phyloP scores from a whole-genome alignment of 2,329 filamentous ascomycete genomes.

The Cladosporium sp. region DNA sequence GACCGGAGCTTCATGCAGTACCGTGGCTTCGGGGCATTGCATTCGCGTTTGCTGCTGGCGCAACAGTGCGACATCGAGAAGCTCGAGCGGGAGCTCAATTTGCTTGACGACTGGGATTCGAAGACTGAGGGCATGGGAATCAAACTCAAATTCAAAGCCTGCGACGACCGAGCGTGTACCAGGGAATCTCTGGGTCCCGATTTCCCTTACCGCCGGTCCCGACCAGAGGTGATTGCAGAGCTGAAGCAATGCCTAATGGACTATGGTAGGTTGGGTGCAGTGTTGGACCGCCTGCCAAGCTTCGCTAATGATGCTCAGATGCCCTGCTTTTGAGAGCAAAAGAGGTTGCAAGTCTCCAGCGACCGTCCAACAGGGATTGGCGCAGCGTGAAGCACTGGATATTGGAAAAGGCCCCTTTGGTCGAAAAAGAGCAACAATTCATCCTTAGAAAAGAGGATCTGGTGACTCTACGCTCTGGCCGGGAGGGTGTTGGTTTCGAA shows the following conservation, averaged over 20 bases:
- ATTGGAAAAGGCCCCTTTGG: rapidly evolving
- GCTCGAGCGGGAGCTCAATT: not conserved
- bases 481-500: not conserved
- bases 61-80: not conserved
- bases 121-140: not conserved
- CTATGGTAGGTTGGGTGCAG: no score
- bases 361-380: not conserved
- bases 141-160: not conserved
- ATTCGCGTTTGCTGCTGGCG: not conserved
- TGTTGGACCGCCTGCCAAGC: no score
- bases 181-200: no score
- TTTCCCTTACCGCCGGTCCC: not conserved
- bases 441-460: not conserved
- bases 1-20: not conserved
- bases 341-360: not conserved
- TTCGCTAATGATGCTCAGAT: no score
- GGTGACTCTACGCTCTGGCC: not conserved
- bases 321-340: not conserved
- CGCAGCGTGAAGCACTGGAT: not conserved
- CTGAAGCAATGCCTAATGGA: not conserved
- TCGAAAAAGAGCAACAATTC: not conserved
- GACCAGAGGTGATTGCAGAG: not conserved
- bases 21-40: not conserved
- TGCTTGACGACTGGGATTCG: not conserved
- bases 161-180: no score